Evolutionary conservation across 2,329 filamentous ascomycete species (phyloP).

Genomic region (Colletotrichum sp.): DNA sequence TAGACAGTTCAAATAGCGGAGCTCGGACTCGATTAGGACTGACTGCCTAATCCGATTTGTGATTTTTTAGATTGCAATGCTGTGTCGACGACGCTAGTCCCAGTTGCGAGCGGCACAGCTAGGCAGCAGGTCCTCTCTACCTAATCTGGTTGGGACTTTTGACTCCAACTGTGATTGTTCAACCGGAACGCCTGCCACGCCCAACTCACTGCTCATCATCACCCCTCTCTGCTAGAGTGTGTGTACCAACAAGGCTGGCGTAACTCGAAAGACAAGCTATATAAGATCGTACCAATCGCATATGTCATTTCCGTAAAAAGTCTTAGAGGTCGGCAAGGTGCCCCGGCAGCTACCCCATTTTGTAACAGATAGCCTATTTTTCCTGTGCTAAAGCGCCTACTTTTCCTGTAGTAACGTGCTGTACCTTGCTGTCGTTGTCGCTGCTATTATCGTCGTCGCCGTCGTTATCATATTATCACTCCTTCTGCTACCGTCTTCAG

Average conservation of each 20-base stretch:
- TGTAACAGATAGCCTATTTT: too few relatives aligned
- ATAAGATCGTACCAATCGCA: background rate
- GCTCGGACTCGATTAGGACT: background rate
- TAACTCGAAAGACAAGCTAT: background rate
- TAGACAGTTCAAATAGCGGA: background rate
- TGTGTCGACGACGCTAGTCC: background rate
- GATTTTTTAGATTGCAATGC: background rate
- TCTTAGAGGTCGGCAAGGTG: background rate
- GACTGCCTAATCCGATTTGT: background rate
- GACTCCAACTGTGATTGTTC: background rate
- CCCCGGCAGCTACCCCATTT: background rate
- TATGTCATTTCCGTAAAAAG: rapidly evolving
- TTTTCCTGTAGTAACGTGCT: too few relatives aligned
- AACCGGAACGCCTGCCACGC: background rate
- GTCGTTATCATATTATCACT: too few relatives aligned
- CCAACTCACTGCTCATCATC: background rate
- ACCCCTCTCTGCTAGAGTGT: background rate
- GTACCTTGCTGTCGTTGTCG: too few relatives aligned
- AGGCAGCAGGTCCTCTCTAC: background rate
- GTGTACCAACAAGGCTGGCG: background rate
- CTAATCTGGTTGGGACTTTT: background rate
- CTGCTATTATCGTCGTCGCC: too few relatives aligned
- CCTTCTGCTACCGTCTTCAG: too few relatives aligned
- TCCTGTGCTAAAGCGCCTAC: too few relatives aligned
- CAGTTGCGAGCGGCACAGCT: background rate